Conservation (phyloP, 345 rosid genomes). For the Linum lewisii region DNA sequence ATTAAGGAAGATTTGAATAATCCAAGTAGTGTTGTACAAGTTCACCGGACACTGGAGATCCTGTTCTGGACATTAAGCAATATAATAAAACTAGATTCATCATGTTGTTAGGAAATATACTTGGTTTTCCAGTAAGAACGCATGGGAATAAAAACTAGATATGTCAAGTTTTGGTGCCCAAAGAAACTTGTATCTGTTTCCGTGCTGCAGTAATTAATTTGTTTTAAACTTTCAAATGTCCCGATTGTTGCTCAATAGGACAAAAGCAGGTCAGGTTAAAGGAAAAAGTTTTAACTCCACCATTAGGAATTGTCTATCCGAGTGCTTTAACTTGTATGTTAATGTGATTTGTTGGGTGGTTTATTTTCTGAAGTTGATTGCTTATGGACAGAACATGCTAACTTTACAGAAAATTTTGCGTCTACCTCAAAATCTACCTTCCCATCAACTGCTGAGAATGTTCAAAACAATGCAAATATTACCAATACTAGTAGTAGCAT, state of each 20-base stretch:
- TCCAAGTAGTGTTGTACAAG: too few relatives aligned
- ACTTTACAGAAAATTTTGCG: constrained; percentile 14
- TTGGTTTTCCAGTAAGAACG: too few relatives aligned
- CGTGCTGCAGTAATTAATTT: too few relatives aligned
- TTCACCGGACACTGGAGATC: too few relatives aligned
- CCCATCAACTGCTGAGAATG: constrained; percentile 19
- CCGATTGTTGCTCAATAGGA: too few relatives aligned
- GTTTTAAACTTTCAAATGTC: too few relatives aligned
- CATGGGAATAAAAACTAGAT: too few relatives aligned
- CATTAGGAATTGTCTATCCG: background rate
- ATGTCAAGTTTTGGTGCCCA: too few relatives aligned
- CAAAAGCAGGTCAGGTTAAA: too few relatives aligned
- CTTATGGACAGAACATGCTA: background rate
- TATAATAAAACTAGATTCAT: background rate
- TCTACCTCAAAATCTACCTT: constrained; percentile 24
- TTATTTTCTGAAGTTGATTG: background rate
- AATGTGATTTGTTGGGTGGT: background rate
- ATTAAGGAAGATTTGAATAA: too few relatives aligned
- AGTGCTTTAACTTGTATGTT: background rate
- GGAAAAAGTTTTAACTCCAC: background rate
- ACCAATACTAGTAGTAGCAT: constrained; percentile 21
- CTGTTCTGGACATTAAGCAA: too few relatives aligned
- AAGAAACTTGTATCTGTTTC: too few relatives aligned
- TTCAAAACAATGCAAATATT: constrained; percentile 20
- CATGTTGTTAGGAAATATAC: background rate